Conservation (phyloP, 495 filamentous ascomycete species). For the Ascobolus immersus region DNA sequence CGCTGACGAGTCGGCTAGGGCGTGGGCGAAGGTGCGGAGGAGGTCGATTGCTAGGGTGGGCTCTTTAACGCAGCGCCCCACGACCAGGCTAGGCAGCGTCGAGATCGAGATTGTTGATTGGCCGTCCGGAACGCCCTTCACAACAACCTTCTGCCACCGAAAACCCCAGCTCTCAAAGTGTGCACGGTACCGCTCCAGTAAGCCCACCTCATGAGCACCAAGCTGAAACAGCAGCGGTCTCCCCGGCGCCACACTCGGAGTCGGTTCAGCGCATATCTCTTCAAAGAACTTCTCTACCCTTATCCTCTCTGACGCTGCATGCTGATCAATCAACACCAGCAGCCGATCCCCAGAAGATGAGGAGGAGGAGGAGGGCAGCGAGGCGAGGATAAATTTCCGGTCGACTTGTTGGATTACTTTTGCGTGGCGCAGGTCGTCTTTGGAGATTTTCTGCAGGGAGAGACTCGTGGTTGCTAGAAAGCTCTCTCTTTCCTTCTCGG, state of each 20-base stretch:
- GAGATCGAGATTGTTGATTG: too few species aligned
- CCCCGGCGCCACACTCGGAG: too few species aligned
- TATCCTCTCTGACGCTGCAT: slow-evolving; percentile 78
- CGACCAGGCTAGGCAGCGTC: slow-evolving; percentile 6
- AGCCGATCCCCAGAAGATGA: slow-evolving; percentile 8
- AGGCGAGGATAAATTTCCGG: slow-evolving; percentile 53
- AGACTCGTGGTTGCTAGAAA: too few species aligned
- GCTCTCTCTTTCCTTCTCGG: too few species aligned
- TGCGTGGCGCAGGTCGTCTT: slow-evolving; percentile 32
- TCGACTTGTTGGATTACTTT: slow-evolving; percentile 63
- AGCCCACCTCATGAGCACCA: slow-evolving; percentile 3
- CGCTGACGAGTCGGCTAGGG: slow-evolving; percentile 1
- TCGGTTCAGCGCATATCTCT: slow-evolving; percentile 26
- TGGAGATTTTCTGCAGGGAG: too few species aligned
- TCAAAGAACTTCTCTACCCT: slow-evolving; percentile 44
- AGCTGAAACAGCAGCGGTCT: slow-evolving; percentile 7
- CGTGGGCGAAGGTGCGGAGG: slow-evolving; percentile 4
- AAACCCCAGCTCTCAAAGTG: slow-evolving; percentile 7
- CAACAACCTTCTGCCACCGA: too few species aligned
- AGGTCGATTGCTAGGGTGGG: slow-evolving; percentile 10
- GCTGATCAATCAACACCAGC: slow-evolving; percentile 71
- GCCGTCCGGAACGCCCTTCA: too few species aligned
- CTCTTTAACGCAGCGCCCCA: slow-evolving; percentile 9
- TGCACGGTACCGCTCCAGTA: slow-evolving; percentile 18
- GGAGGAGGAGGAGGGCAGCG: slow-evolving; percentile 1